These are phyloP conservation scores for Flaveria trinervia DNA, from an alignment of 129 eudicot species.

Conservation along the genomic window DNA sequence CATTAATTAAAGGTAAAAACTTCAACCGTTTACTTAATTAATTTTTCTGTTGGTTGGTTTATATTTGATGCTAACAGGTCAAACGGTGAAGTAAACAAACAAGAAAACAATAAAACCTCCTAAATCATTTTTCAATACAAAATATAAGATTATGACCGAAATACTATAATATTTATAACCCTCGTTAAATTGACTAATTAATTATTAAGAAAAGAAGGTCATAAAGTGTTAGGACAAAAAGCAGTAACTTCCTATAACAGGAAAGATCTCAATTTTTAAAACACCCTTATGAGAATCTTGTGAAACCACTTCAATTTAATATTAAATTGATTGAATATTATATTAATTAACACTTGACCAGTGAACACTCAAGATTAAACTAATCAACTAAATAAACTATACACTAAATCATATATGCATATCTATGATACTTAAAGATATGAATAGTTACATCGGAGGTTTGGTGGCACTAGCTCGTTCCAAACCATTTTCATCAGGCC, in stretches of 20 bases:
- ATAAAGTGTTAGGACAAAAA: too few relatives aligned
- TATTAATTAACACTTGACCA: constrained; percentile 22
- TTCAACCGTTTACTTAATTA: neutral
- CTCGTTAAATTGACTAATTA: too few relatives aligned
- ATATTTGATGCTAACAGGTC: neutral
- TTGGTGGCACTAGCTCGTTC: constrained; percentile 75
- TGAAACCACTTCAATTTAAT: neutral
- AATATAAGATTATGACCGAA: too few relatives aligned
- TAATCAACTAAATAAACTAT: neutral
- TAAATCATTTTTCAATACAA: too few relatives aligned
- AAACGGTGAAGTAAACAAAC: neutral
- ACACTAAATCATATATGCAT: neutral
- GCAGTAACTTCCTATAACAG: constrained; percentile 5
- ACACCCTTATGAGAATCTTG: neutral
- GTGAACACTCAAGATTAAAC: constrained; percentile 9
- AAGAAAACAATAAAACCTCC: neutral
- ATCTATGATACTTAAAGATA: constrained; percentile 1
- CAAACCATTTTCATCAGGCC: constrained; percentile 96
- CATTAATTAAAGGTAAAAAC: too few relatives aligned
- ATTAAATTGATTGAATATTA: neutral
- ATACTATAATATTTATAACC: neutral
- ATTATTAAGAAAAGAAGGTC: too few relatives aligned
- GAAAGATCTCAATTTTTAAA: constrained; percentile 5
- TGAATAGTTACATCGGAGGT: constrained; percentile 64
- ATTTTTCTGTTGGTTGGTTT: neutral